Evolutionary conservation across 2,329 filamentous ascomycete genomes (phyloP).

Genomic region (Myriosclerotinia scirpicola): DNA sequence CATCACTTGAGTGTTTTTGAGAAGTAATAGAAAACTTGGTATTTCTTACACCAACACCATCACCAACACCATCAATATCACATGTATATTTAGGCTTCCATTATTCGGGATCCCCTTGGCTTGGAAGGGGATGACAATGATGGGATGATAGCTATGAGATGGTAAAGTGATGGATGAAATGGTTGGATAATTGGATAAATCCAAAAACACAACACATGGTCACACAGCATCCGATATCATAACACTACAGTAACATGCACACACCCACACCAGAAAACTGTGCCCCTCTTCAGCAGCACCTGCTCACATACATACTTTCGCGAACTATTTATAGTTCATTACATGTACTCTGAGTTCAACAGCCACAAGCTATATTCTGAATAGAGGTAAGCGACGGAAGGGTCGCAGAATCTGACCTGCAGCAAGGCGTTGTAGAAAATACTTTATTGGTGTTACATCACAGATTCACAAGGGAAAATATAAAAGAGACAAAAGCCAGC

Average conservation of each 20-base stretch:
- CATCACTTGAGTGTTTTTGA: neutral
- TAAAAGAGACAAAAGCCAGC: neutral
- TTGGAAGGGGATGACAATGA: neutral
- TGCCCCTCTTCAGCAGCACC: neutral
- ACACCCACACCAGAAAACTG: neutral
- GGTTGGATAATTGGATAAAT: conserved; percentile 5
- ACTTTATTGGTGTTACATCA: neutral
- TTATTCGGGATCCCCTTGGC: neutral
- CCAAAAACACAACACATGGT: conserved; percentile 2
- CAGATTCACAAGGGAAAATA: too few species aligned
- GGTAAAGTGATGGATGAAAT: neutral
- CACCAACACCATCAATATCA: neutral
- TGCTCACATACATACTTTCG: neutral
- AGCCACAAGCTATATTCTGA: conserved; percentile 14
- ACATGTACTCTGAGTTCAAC: neutral
- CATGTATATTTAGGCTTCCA: conserved; percentile 11
- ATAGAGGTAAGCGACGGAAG: conserved; percentile 12
- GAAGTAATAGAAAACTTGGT: conserved; percentile 9
- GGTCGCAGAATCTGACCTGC: conserved; percentile 20
- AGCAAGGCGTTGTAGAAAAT: conserved; percentile 10
- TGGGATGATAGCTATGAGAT: too few species aligned
- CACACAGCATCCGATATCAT: conserved; percentile 8
- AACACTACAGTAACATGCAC: too few species aligned
- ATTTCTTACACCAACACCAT: neutral
- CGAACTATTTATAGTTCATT: conserved; percentile 16